Conservation (phyloP, 1,139 yeast species). For the Pichia sorboxylosa region DNA sequence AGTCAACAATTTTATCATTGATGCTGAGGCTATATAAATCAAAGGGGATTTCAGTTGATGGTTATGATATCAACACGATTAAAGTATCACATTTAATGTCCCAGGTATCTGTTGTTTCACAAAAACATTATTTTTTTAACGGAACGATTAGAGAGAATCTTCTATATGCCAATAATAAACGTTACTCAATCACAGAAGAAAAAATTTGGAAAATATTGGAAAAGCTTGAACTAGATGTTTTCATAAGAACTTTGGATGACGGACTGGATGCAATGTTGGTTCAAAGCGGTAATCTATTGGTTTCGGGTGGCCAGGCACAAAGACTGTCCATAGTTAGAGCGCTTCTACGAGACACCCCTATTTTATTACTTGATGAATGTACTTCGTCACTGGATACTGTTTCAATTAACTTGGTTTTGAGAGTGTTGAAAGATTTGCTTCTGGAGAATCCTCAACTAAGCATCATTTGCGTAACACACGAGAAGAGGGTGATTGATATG, state of each 20-base stretch:
- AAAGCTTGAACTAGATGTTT: constrained; percentile 35
- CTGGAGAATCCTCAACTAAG: constrained; percentile 18
- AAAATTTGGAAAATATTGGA: constrained; percentile 25
- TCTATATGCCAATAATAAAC: constrained; percentile 41
- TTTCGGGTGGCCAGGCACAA: constrained; percentile 79
- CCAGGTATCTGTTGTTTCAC: constrained; percentile 56
- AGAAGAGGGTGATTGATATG: constrained; percentile 39
- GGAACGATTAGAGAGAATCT: constrained; percentile 60
- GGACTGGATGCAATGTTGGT: constrained; percentile 52
- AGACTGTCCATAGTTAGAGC: constrained; percentile 70
- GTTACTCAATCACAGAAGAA: constrained; percentile 19
- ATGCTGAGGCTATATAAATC: constrained; percentile 37
- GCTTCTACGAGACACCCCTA: constrained; percentile 45
- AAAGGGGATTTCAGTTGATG: constrained; percentile 25
- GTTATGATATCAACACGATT: constrained; percentile 33
- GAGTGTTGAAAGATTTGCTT: constrained; percentile 30
- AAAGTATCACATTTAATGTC: constrained; percentile 40
- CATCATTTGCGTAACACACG: constrained; percentile 49
- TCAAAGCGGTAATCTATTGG: constrained; percentile 30
- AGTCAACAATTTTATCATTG: constrained; percentile 52
- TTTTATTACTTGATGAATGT: constrained; percentile 67
- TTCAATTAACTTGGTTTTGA: constrained; percentile 32
- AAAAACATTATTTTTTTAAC: constrained; percentile 50
- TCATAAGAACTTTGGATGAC: constrained; percentile 40
- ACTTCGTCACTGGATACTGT: constrained; percentile 67